Base-by-base conservation (phyloP, 2,329 filamentous ascomycete species). In the Rhytidhysteron rufulum region DNA sequence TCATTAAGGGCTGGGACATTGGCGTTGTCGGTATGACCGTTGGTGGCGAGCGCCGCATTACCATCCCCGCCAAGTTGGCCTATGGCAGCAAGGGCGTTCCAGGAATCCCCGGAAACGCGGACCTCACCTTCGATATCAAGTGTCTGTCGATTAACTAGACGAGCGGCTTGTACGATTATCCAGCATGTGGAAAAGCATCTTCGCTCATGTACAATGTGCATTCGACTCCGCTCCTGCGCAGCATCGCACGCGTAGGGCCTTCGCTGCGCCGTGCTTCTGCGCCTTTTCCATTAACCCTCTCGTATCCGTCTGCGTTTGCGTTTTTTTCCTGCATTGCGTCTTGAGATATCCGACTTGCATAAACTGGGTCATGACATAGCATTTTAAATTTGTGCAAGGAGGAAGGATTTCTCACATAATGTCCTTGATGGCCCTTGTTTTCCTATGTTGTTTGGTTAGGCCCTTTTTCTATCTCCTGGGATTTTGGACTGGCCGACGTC, bases 1-100 rank as follows among this genome's bases (percentile, higher is more conserved):
- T 98, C 60, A 98, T 98, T 76, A 93, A 95, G 79, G 93, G 93
- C 54, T 97, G 93, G 94, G 94, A 98, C 67, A 80, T 97, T 51
- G 93, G 93, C 71, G 75, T 98, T 55, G 77, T 79, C 54, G 94
- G 94, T 70, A 96, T 98, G 88, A 76, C 83, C 54, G 84, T 90
- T 54, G 93, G 93, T 60, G 89, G 88, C 58, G 94, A 98, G 78
- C 88, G 93, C 60, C 85, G 93, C 54, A 78, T 98, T 59, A 90
- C 83, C 48, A 89, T 98, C 59, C 94, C 94, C 34, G 77, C 93
- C 34, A 74, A 85, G 58, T 81, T 91, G 43, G 94, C 86, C 57
- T 98, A 98, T 68, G 93, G 94, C 69, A 89, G 80, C 71, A 85
- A 87, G 73, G 74, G 78, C 47, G 70, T 86, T 18, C 86, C 88